Conservation (phyloP, 78 protist species). For the Dictyostelium purpureum region DNA sequence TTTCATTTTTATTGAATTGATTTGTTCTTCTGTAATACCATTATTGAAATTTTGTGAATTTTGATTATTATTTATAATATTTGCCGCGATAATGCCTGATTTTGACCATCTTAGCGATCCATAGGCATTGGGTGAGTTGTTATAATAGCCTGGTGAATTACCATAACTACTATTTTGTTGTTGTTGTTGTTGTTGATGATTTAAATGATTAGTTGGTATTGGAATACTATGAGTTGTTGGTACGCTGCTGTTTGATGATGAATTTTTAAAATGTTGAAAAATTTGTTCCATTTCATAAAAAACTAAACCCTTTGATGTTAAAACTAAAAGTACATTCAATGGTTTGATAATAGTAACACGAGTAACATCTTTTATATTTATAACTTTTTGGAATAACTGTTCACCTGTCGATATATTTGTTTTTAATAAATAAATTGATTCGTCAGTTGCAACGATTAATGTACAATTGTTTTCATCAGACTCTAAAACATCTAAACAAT, state of each 20-base stretch:
- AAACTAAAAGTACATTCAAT: background rate
- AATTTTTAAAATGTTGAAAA: background rate
- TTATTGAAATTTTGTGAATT: background rate
- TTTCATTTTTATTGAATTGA: constrained; percentile 1
- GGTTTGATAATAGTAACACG: constrained; percentile 11
- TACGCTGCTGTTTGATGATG: background rate
- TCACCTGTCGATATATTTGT: background rate
- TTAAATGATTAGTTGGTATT: background rate
- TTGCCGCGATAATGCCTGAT: constrained; percentile 2
- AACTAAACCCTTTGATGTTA: constrained; percentile 25
- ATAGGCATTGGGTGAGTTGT: background rate
- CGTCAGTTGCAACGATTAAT: constrained; percentile 38
- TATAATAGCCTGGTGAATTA: background rate
- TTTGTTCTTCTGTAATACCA: background rate
- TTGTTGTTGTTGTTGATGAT: background rate
- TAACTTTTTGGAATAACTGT: constrained; percentile 19
- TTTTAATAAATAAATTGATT: constrained; percentile 45
- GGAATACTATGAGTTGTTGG: background rate
- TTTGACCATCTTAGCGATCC: constrained; percentile 2
- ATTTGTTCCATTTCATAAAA: background rate
- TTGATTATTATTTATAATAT: background rate
- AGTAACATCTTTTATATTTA: constrained; percentile 13
- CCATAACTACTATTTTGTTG: background rate
- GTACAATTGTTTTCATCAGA: constrained; percentile 48
- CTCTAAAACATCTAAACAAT: constrained; percentile 60